phyloP scores from a whole-genome alignment of 2,329 filamentous ascomycete genomes.

The Phoma sp. region DNA sequence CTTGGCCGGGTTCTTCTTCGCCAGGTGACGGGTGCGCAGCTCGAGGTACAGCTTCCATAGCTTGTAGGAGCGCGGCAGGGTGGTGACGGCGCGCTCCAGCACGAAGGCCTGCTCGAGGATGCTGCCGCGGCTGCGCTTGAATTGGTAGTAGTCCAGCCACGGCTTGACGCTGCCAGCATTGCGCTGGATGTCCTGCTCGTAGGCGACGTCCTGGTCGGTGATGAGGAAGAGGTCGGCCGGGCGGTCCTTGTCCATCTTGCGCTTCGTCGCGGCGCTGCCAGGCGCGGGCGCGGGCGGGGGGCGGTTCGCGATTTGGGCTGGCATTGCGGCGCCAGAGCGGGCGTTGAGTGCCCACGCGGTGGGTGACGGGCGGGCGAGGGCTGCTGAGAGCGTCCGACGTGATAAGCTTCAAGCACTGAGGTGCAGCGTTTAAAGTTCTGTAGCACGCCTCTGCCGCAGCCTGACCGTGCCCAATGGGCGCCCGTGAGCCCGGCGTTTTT shows the following conservation, averaged over 20 bases:
- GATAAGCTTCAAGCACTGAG: not conserved
- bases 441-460: not conserved
- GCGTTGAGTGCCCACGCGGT: conserved; percentile 35
- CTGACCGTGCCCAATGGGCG: not conserved
- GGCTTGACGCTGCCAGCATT: conserved; percentile 86
- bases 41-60: conserved; percentile 97
- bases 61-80: conserved; percentile 94
- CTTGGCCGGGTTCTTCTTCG: conserved; percentile 80
- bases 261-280: conserved; percentile 26
- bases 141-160: conserved; percentile 92
- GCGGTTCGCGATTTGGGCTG: conserved; percentile 50
- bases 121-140: conserved; percentile 86
- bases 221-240: conserved; percentile 54
- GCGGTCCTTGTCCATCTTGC: conserved; percentile 44
- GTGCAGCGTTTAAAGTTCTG: conserved; percentile 9
- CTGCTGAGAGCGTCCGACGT: not conserved
- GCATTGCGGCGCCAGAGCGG: conserved; percentile 48
- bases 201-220: conserved; percentile 88
- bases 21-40: conserved; percentile 80
- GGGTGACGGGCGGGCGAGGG: conserved; percentile 4
- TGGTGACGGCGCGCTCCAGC: conserved; percentile 87
- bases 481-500: not conserved
- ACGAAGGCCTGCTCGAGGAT: conserved; percentile 83
- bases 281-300: conserved; percentile 38
- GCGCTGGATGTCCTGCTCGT: conserved; percentile 93